Evolutionary conservation across 371 early-diverging fungal genomes (phyloP), one percentile per base, ranked within the genome.

Genomic region (Chytridiales sp.): DNA sequence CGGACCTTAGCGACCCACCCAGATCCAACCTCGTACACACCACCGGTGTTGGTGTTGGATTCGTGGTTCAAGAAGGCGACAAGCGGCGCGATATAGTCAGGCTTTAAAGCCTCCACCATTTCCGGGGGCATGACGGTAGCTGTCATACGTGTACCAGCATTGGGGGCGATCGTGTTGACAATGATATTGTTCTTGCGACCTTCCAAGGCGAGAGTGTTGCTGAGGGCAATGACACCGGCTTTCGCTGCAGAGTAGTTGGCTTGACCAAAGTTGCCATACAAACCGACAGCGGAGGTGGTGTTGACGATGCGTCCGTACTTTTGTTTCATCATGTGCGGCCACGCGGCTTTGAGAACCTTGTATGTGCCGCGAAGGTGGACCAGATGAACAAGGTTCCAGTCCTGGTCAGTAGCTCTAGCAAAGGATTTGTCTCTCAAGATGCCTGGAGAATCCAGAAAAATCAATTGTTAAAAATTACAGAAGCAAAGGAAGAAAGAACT

Each of bases 231-330:
- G 57, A 83, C 75, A 32, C 83, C 88, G 38, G 84, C 78, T 76
- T 89, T 89, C 63, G 88, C 87, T n/a, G n/a, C 58, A 35, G 67
- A 82, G 77, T 97, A 98, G 87, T 97, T 97, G 51, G 95, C 90
- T 78, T 97, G 96, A 47, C 99, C 99, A 85, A 96, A 98, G 87
- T 98, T 98, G 69, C 98, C 98, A 74, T 97, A 97, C 36, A 98
- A 76, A 67, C 98, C 99, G 59, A 97, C 97, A 56, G 97, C 93
- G 42, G 97, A 96, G 24, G 92, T 86, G 47, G 88, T 88, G 63
- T 80, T 78, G 61, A 83, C 75, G 46, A 76, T 69, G 19, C 77
- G 64, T 47, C 89, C 89, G 66, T 85, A 78, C 68, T 87, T 85
- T 47, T 89, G 87, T 68, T 88, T 87, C 53, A 81, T 24, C 59